Percentiles rank a stretch among this genome's conserved stretches.
Evolutionary conservation across 306 rosid genomes (phyloP).

Genomic region (Spatholobus suberectus): DNA sequence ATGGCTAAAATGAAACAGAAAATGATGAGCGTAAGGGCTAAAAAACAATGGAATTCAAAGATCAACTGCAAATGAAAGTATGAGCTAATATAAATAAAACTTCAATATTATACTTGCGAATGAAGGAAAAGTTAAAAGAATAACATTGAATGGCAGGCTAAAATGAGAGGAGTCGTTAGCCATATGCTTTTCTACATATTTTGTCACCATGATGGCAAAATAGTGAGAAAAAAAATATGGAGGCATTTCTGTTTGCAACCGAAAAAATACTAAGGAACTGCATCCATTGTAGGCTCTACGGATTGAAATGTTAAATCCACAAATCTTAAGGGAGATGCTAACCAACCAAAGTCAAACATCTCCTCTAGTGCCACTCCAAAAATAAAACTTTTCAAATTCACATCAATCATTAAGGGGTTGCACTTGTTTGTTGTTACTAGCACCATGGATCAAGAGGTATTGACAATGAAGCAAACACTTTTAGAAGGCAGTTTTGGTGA

Average conservation of each 20-base stretch:
- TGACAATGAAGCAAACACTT: too few relatives aligned
- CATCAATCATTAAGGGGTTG: neutral
- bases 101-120: conserved; percentile 13
- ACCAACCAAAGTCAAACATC: neutral
- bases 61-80: neutral
- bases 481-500: neutral
- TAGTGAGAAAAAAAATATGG: neutral
- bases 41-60: conserved; percentile 3
- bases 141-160: neutral
- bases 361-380: neutral
- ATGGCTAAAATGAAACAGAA: too few relatives aligned
- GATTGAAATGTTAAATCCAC: neutral
- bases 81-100: neutral
- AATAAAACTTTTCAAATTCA: too few relatives aligned
- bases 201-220: neutral
- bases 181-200: too few relatives aligned
- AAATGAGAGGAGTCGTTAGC: neutral
- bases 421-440: neutral
- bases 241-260: too few relatives aligned
- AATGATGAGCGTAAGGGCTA: too few relatives aligned
- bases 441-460: too few relatives aligned
- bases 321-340: neutral
- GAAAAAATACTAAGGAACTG: neutral
- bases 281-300: neutral
- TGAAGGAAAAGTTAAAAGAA: neutral